These are phyloP conservation scores for Colletotrichum sidae DNA, from an alignment of 2,329 filamentous ascomycete genomes.

Conservation along the genomic window DNA sequence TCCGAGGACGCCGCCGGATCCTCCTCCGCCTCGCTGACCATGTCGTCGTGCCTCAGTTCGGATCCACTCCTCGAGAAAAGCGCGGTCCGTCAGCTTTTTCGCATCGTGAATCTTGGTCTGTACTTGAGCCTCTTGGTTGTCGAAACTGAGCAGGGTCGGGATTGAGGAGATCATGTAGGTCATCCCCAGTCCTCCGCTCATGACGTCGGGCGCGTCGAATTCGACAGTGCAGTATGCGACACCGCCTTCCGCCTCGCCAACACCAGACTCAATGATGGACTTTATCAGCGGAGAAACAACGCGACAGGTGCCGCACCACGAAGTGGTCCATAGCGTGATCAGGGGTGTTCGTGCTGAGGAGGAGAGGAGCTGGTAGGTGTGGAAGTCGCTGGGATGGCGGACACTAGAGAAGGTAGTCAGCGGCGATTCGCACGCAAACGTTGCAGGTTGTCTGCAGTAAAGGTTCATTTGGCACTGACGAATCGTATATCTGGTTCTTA, in stretches of 20 bases:
- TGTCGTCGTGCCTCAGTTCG: conserved; percentile 60
- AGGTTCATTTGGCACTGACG: conserved; percentile 42
- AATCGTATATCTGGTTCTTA: conserved; percentile 50
- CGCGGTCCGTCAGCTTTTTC: conserved; percentile 58
- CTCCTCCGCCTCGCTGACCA: conserved; percentile 57
- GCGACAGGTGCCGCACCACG: conserved; percentile 67
- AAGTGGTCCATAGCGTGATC: conserved; percentile 71
- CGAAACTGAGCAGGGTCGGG: conserved; percentile 69
- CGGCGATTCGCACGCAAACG: neutral
- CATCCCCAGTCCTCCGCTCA: conserved; percentile 59
- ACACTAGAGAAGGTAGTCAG: conserved; percentile 53
- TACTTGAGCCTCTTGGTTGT: conserved; percentile 63
- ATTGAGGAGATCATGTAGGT: conserved; percentile 69
- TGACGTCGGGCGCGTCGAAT: conserved; percentile 68
- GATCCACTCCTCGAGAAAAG: conserved; percentile 67
- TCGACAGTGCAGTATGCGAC: conserved; percentile 66
- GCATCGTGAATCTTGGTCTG: conserved; percentile 62
- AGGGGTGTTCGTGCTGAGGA: conserved; percentile 65
- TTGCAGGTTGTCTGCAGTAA: no score
- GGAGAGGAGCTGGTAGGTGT: conserved; percentile 66
- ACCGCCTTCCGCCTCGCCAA: conserved; percentile 67
- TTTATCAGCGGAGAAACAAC: conserved; percentile 61
- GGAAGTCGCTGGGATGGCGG: conserved; percentile 64
- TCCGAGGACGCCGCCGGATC: conserved; percentile 50
- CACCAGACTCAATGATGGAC: conserved; percentile 60